Base-by-base conservation (phyloP, 164 flowering plant species). In the Pachysandra terminalis region DNA sequence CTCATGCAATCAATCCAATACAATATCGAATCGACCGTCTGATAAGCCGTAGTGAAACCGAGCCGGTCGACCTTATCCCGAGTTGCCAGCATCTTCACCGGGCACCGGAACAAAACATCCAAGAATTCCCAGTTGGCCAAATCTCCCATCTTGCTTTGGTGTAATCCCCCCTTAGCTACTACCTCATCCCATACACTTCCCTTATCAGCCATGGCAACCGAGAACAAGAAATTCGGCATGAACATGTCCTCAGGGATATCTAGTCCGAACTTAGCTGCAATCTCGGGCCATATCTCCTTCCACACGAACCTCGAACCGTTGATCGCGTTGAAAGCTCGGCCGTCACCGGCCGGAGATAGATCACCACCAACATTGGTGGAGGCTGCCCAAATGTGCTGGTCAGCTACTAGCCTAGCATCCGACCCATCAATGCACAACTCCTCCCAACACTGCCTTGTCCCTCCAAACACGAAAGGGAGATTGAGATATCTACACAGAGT, bases 351-450 rank as follows among this genome's bases (percentile, higher is more conserved):
- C 5, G 77, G 69, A 0, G 35, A 25, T 27, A 79, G 12, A 7
- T 25, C 61, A 0, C 65, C n/a, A n/a, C n/a, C n/a, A n/a, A n/a
- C n/a, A n/a, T n/a, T 81, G 27, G 68, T 66, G 0, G 80, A 80
- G 8, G 96, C 84, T 0, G 93, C 93, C 96, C 94, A 93, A 19
- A 93, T 81, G 66, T 91, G 96, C 61, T 90, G 97, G 14, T 88
- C 85, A 0, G 98, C 98, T 0, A 89, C 94, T 0, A 91, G 72
- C 62, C 92, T 66, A 12, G 93, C 90, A 66, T 90, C 98, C 0
- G 98, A 87, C 0, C 81, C 88, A 59, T 93, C 98, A 1, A 93
- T 71, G 75, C 54, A 80, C 14, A 59, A 40, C 76, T 89, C 92
- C 63, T 88, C 96, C 97, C 97, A 93, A 26, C 92, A 84, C 70